Base-by-base conservation (phyloP, 495 filamentous ascomycete genomes). In the Xylaria acuta region DNA sequence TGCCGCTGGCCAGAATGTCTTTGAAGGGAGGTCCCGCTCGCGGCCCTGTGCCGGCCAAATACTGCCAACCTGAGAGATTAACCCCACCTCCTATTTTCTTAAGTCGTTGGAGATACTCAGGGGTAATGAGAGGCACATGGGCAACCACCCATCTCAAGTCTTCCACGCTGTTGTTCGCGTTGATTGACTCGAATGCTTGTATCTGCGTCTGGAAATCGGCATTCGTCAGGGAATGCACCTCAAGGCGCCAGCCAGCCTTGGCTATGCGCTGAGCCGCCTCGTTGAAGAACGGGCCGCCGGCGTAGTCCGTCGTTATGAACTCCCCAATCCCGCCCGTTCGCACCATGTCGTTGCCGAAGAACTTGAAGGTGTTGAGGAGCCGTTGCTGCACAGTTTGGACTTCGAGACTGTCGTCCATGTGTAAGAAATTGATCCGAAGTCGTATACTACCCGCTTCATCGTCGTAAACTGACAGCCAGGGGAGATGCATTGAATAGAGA, bases 251-350 rank as follows among this genome's bases (percentile, higher is more conserved):
- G 1, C 74, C 73, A 12, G 78, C 76, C n/a, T 47, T 30, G 1
- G 78, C 78, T 20, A 78, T 66, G 3, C 67, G 69, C 3, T 30
- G 18, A 12, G 69, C 69, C 1, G 74, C 76, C 3, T 70, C 65
- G 14, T 71, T 72, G 53, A 79, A 78, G 18, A 79, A 67, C 3
- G 74, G 74, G 11, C 76, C 76, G 63, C 71, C 73, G 36, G 71
- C 67, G 22, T 75, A 78, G 70, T 78, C 59, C 12, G 64, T 59
- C 25, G 72, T 70, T 56, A 67, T 63, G 64, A 79, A 79, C 51
- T 79, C 78, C 34, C 78, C 78, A 38, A 79, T 76, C 22, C 74
- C 74, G 16, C 78, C 78, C 14, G 78, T 79, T 56, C 74, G 73
- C 11, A 79, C 34, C 74, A 78, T 77, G 34, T 73, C 69, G 54